Evolutionary conservation across 2,329 filamentous ascomycete species (phyloP).

Genomic region (Alternaria tenuissima): DNA sequence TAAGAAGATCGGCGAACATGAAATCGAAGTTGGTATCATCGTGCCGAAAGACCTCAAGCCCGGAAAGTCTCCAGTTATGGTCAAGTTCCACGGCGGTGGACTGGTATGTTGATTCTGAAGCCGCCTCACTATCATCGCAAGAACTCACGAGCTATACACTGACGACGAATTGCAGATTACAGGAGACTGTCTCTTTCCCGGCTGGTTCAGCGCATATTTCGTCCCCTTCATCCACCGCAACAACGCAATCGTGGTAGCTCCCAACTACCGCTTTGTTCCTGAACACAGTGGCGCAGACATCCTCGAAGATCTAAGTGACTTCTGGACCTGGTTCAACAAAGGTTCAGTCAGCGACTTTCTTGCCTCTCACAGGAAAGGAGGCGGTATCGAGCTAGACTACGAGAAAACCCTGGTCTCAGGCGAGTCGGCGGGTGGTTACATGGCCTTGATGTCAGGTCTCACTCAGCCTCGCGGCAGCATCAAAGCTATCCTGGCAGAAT

Average conservation of each 20-base stretch:
- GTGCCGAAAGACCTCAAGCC: slow-evolving; percentile 49
- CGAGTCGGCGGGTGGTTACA: slow-evolving; percentile 52
- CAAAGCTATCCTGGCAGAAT: slow-evolving; percentile 36
- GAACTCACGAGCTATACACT: neutral
- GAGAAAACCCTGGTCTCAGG: slow-evolving; percentile 41
- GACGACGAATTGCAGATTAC: slow-evolving; percentile 22
- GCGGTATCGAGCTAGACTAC: slow-evolving; percentile 32
- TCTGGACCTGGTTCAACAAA: slow-evolving; percentile 57
- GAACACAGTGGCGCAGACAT: slow-evolving; percentile 58
- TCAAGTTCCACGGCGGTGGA: slow-evolving; percentile 57
- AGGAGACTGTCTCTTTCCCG: slow-evolving; percentile 38
- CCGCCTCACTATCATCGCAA: neutral
- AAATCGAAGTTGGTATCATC: slow-evolving; percentile 50
- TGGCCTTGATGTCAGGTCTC: slow-evolving; percentile 46
- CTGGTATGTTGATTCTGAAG: slow-evolving; percentile 39
- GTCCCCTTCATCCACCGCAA: slow-evolving; percentile 52
- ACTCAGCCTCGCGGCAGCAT: slow-evolving; percentile 28
- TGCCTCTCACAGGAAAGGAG: slow-evolving; percentile 13
- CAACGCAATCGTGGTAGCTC: slow-evolving; percentile 56
- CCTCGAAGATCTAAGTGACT: slow-evolving; percentile 57
- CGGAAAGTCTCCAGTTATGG: slow-evolving; percentile 51
- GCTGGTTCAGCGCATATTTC: slow-evolving; percentile 45
- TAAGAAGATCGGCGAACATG: slow-evolving; percentile 52
- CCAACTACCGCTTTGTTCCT: slow-evolving; percentile 63
- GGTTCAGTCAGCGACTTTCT: slow-evolving; percentile 21